Evolutionary conservation across 108 stramenopile species (phyloP).

Genomic region (Bacterosira constricta): DNA sequence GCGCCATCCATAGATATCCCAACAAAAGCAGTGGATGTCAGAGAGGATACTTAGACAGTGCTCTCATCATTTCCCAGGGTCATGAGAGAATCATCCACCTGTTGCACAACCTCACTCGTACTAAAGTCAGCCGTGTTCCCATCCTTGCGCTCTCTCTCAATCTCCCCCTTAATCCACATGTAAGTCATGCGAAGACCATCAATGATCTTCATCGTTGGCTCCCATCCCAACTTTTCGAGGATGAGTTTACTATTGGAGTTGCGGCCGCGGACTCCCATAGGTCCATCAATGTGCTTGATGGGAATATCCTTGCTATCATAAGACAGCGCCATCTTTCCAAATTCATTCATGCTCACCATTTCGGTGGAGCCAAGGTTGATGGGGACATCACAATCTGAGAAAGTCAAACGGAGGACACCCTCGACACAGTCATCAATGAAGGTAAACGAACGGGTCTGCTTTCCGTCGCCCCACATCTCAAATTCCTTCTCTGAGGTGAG

Average conservation of each 20-base stretch:
- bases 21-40: too few relatives aligned
- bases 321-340: constrained; percentile 91
- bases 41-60: constrained; percentile 41
- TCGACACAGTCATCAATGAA: constrained; percentile 99
- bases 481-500: constrained; percentile 88
- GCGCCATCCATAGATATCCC: too few relatives aligned
- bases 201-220: constrained; percentile 86
- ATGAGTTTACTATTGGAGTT: constrained; percentile 98
- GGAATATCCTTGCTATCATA: constrained; percentile 92
- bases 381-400: constrained; percentile 90
- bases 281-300: constrained; percentile 98
- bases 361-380: constrained; percentile 97
- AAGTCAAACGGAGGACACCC: constrained; percentile 94
- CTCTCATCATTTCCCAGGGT: constrained; percentile 78
- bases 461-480: constrained; percentile 98
- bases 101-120: constrained; percentile 90
- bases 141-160: constrained; percentile 77
- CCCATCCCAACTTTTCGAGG: constrained; percentile 94
- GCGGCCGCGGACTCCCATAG: constrained; percentile 98
- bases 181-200: constrained; percentile 93
- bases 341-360: constrained; percentile 97
- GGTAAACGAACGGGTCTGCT: constrained; percentile 98
- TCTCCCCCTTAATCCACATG: constrained; percentile 96
- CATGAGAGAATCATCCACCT: constrained; percentile 89
- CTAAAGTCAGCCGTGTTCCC: constrained; percentile 68